Percentiles rank a stretch among this genome's conserved stretches.
These are phyloP conservation scores for Schwanniomyces etchellsii DNA, from an alignment of 1,139 yeast species.

Conservation along the genomic window DNA sequence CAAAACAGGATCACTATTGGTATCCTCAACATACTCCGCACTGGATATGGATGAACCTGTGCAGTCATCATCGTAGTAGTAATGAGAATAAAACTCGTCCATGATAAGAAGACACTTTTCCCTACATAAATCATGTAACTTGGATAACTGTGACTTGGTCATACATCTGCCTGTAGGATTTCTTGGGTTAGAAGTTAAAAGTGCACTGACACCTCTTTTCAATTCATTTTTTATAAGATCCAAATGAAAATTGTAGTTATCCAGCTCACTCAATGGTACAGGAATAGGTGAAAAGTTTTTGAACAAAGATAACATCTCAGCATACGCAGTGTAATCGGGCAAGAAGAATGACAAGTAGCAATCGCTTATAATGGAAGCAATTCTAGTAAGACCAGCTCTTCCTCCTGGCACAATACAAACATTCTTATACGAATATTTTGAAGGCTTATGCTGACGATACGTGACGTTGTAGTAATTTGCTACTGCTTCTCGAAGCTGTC, in stretches of 20 bases:
- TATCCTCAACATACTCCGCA: constrained; percentile 53
- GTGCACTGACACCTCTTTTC: constrained; percentile 58
- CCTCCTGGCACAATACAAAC: constrained; percentile 71
- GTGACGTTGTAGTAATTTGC: constrained; percentile 56
- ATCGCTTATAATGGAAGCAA: constrained; percentile 60
- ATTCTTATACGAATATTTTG: constrained; percentile 59
- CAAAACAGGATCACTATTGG: constrained; percentile 56
- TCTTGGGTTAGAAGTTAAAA: constrained; percentile 60
- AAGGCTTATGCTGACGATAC: constrained; percentile 44
- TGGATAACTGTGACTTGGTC: constrained; percentile 45
- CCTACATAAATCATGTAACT: constrained; percentile 54
- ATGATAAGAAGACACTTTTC: constrained; percentile 54
- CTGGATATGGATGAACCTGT: constrained; percentile 53
- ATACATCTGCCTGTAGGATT: constrained; percentile 63
- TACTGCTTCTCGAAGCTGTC: constrained; percentile 54
- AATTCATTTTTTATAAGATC: constrained; percentile 52
- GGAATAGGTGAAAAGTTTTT: constrained; percentile 67
- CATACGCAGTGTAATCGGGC: constrained; percentile 68
- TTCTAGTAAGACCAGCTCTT: constrained; percentile 62
- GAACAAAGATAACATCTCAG: constrained; percentile 65
- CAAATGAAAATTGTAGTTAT: constrained; percentile 55
- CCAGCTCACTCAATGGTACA: constrained; percentile 56
- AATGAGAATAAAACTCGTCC: constrained; percentile 66
- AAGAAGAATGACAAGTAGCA: constrained; percentile 59
- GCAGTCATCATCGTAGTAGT: constrained; percentile 56